phyloP scores from a whole-genome alignment of 805 yeast species.

The Candida xyloterini region DNA sequence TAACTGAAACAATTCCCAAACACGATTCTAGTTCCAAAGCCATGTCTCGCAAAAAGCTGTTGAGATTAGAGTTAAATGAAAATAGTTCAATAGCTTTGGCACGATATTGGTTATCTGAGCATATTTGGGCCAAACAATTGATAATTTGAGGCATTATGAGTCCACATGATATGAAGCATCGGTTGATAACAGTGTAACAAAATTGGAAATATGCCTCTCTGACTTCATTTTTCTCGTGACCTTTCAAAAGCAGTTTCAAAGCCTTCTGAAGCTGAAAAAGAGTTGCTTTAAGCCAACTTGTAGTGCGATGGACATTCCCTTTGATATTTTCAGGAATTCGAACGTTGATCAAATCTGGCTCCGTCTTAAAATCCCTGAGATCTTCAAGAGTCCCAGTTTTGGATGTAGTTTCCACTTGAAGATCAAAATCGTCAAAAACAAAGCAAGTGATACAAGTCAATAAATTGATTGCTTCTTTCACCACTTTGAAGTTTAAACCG shows the following conservation, averaged over 20 bases:
- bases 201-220: slow-evolving; percentile 32
- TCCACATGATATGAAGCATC: slow-evolving; percentile 36
- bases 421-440: slow-evolving; percentile 43
- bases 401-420: slow-evolving; percentile 24
- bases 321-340: slow-evolving; percentile 15
- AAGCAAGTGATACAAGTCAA: slow-evolving; percentile 30
- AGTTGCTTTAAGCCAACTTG: slow-evolving; percentile 55
- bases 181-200: slow-evolving; percentile 29
- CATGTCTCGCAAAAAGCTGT: slow-evolving; percentile 8
- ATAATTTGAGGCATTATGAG: slow-evolving; percentile 36
- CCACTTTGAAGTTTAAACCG: slow-evolving; percentile 38
- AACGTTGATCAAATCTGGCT: slow-evolving; percentile 11
- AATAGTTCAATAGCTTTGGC: slow-evolving; percentile 16
- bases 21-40: slow-evolving; percentile 13
- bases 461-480: slow-evolving; percentile 30
- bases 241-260: slow-evolving; percentile 33
- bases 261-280: slow-evolving; percentile 48
- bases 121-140: slow-evolving; percentile 27
- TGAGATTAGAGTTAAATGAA: slow-evolving; percentile 11
- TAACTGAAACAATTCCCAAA: slow-evolving; percentile 17
- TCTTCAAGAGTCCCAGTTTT: slow-evolving; percentile 14
- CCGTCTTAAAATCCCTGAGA: slow-evolving; percentile 4
- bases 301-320: slow-evolving; percentile 36
- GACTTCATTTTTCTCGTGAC: slow-evolving; percentile 28
- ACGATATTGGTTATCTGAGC: slow-evolving; percentile 16